Conservation (phyloP, 73 alveolate genomes). For the Durusdinium trenchii region DNA sequence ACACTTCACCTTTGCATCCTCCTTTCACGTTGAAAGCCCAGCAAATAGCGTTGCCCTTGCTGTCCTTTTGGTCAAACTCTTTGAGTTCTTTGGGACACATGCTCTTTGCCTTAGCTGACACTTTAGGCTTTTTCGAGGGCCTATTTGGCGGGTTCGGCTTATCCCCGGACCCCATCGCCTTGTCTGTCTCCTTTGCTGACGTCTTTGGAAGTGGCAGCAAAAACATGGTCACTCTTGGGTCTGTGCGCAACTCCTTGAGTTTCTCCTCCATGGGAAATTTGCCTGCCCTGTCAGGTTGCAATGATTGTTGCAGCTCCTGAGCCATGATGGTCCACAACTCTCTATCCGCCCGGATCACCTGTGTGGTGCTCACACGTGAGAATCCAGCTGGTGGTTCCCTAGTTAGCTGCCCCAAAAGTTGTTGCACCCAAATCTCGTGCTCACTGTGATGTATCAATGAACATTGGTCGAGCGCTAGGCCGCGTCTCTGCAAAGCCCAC, state of each 20-base stretch:
- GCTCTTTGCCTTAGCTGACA: neutral
- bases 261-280: neutral
- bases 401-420: neutral
- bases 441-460: neutral
- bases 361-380: neutral
- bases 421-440: slow-evolving; percentile 1
- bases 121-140: neutral
- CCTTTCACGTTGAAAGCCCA: slow-evolving; percentile 6
- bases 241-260: neutral
- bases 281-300: neutral
- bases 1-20: neutral
- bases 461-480: neutral
- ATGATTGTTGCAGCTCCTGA: neutral
- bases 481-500: neutral
- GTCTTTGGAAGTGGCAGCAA: slow-evolving; percentile 20
- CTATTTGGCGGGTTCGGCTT: too few species aligned
- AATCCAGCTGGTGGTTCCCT: neutral
- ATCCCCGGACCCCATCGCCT: too few species aligned
- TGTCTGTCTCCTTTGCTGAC: too few species aligned
- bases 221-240: neutral
- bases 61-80: neutral
- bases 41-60: neutral
- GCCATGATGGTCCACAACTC: neutral
- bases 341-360: neutral
- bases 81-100: neutral